Percentiles rank a stretch among this genome's conserved stretches.
Conservation (phyloP, 2,329 filamentous ascomycete genomes). For the Colletotrichum incanum region DNA sequence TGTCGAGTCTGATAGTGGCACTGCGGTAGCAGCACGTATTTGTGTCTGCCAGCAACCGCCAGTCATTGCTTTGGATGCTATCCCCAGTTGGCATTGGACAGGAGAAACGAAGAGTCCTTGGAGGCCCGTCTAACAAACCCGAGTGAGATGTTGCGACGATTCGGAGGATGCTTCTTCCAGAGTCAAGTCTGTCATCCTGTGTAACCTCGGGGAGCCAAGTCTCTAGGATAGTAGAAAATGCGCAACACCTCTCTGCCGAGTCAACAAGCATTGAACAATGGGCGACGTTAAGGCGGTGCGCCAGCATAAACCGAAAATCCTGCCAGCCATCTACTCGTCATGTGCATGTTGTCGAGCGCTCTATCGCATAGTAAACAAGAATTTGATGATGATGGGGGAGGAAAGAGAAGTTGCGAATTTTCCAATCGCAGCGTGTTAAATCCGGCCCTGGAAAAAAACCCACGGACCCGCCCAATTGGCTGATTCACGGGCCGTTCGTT, state of each 20-base stretch:
- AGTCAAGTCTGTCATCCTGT: not conserved
- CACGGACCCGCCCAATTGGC: slow-evolving; percentile 1
- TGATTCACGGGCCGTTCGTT: not conserved
- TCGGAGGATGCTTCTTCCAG: too few relatives aligned
- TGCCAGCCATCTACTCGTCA: not conserved
- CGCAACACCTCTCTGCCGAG: not conserved
- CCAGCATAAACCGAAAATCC: not conserved
- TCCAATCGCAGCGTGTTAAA: slow-evolving; percentile 28
- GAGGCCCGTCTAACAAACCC: not conserved
- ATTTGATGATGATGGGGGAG: not conserved
- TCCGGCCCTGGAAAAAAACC: slow-evolving; percentile 10
- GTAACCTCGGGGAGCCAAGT: not conserved
- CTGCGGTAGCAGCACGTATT: not conserved
- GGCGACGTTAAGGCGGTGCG: not conserved
- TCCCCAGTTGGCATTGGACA: too few relatives aligned
- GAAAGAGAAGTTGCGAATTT: not conserved
- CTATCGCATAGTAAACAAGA: not conserved
- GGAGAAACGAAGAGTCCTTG: not conserved
- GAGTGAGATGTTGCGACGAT: too few relatives aligned
- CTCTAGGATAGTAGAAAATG: not conserved
- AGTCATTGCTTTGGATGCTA: not conserved
- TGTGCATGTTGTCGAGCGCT: not conserved
- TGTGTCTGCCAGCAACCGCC: not conserved
- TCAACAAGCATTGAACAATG: not conserved
- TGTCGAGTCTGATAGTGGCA: not conserved